Conservation (phyloP, 768 basidiomycete species). For the Rhizopogon sp. region DNA sequence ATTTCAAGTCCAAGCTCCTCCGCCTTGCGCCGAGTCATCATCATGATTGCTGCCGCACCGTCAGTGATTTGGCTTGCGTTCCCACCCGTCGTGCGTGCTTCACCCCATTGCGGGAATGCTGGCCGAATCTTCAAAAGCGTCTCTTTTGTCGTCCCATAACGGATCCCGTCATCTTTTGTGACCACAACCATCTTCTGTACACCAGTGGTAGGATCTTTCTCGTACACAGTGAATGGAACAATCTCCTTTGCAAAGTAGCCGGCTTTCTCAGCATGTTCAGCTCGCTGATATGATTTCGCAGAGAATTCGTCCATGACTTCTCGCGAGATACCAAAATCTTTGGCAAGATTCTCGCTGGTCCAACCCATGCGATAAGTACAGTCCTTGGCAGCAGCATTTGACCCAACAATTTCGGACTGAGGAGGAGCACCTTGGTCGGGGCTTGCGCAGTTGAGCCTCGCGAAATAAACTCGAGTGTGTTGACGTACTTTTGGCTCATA, state of each 20-base stretch:
- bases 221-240: conserved; percentile 66
- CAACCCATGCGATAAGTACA: conserved; percentile 79
- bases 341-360: conserved; percentile 85
- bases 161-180: conserved; percentile 72
- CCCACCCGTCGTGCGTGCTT: conserved; percentile 70
- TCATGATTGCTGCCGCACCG: conserved; percentile 73
- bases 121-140: conserved; percentile 56
- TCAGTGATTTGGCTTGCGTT: conserved; percentile 86
- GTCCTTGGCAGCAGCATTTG: conserved; percentile 52
- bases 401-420: conserved; percentile 58
- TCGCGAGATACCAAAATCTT: conserved; percentile 65
- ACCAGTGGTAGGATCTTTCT: conserved; percentile 52
- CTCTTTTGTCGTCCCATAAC: conserved; percentile 68
- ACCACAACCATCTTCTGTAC: conserved; percentile 48
- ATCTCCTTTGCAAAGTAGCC: conserved; percentile 69
- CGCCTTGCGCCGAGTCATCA: conserved; percentile 80
- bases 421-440: conserved; percentile 58
- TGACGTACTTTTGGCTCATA: conserved; percentile 70
- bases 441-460: conserved; percentile 29
- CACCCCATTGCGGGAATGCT: conserved; percentile 84
- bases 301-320: conserved; percentile 75
- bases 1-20: conserved; percentile 68
- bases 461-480: conserved; percentile 6
- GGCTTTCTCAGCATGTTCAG: conserved; percentile 65
- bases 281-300: conserved; percentile 71